These are phyloP conservation scores for Yarrowia divulgata DNA, from an alignment of 805 yeast genomes.

Conservation along the genomic window DNA sequence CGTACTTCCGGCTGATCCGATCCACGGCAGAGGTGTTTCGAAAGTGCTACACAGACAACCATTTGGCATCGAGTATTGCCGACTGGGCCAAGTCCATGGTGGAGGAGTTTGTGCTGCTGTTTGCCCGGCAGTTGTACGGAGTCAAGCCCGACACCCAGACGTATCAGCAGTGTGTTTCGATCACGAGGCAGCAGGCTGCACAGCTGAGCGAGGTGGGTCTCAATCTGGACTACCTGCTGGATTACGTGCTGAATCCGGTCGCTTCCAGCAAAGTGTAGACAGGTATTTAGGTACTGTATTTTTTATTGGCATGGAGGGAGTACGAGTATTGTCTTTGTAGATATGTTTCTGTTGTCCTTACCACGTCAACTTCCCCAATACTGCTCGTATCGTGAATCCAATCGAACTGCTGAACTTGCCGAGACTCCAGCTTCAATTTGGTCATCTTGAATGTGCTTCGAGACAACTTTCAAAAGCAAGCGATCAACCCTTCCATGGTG, in stretches of 20 bases:
- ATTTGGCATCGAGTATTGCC: conserved; percentile 66
- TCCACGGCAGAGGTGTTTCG: conserved; percentile 58
- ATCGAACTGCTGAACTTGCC: too few species aligned
- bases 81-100: conserved; percentile 78
- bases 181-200: conserved; percentile 64
- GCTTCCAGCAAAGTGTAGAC: not conserved
- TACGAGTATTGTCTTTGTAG: too few species aligned
- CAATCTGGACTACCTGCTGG: conserved; percentile 73
- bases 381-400: too few species aligned
- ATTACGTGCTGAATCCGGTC: conserved; percentile 16
- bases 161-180: conserved; percentile 62
- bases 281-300: conserved; percentile 1
- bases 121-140: conserved; percentile 73
- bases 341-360: too few species aligned
- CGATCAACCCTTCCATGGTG: too few species aligned
- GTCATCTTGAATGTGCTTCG: too few species aligned
- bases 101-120: conserved; percentile 62
- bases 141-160: conserved; percentile 61
- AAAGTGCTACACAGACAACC: conserved; percentile 55
- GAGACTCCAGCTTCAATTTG: too few species aligned
- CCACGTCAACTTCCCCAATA: too few species aligned
- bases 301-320: not conserved
- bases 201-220: conserved; percentile 71
- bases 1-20: conserved; percentile 66
- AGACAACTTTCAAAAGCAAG: too few species aligned